Base-by-base conservation (phyloP, 2,329 filamentous ascomycete species). In the Epichloe sp. region DNA sequence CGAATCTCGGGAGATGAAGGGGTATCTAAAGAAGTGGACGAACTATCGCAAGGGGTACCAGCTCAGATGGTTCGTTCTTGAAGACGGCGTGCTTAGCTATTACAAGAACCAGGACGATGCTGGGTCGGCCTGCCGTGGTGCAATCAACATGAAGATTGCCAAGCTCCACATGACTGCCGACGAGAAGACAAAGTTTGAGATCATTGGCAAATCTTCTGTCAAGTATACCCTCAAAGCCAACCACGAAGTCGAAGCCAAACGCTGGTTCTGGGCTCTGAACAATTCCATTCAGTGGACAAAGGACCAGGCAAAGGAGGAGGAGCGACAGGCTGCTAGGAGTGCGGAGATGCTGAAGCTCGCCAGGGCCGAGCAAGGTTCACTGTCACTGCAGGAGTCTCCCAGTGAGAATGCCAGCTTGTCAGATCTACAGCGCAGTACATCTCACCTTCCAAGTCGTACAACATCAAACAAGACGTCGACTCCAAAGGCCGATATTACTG, bases 61-160 rank as follows among this genome's bases (percentile, higher is more conserved):
- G 70, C 68, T 98, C 56, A 79, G 93, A 54, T 98, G 91, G 90
- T 98, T 98, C 64, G 93, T 97, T 14, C 79, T 98, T 8, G 93
- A 98, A 65, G 93, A 98, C 64, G 93, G 93, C 12, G 91, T 98
- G 12, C 69, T 98, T 58, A 97, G 93, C 68, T 98, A 98, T 71
- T 98, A 97, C 73, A 98, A 98, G 70, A 88, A 97, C 66, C 93
- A 98, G 70, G 93, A 98, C 64, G 93, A 98, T 65, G 88, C 89
- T 35, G 93, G 90, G 23, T 95, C 89, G 49, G 93, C 93, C 51
- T 98, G 93, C 65, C 88, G 93, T 55, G 93, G 93, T 53, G 93
- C 93, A 49, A 98, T 98, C 70, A 97, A 97, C 66, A 98, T 98
- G 90, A 86, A 85, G 54, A 98, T 98, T 58, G 93, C 93, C 23